Conservation (phyloP, 2,329 filamentous ascomycete genomes). For the Colletotrichum sansevieriae region DNA sequence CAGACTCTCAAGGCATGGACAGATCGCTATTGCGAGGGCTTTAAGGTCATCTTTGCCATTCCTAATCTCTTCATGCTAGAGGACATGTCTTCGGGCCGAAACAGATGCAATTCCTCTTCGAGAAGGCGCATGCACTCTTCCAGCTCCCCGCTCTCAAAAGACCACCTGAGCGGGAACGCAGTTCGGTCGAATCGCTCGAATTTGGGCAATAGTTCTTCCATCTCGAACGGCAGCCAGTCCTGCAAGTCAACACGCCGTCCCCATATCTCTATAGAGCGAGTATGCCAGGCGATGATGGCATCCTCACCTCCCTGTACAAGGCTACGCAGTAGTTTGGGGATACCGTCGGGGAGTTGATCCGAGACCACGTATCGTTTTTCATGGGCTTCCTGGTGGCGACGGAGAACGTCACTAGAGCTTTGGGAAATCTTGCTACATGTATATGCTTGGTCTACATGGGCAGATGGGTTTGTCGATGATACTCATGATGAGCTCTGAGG, state of each 20-base stretch:
- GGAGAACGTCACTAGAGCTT: slow-evolving; percentile 2
- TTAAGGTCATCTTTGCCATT: slow-evolving; percentile 15
- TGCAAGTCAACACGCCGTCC: slow-evolving; percentile 6
- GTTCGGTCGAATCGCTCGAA: not conserved
- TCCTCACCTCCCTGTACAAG: not conserved
- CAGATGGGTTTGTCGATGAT: slow-evolving; percentile 20
- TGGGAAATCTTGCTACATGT: slow-evolving; percentile 8
- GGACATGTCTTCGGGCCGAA: not conserved
- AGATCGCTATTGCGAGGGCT: slow-evolving; percentile 3
- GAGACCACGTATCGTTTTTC: slow-evolving; percentile 3
- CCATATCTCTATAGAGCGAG: slow-evolving; percentile 28
- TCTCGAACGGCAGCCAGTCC: slow-evolving; percentile 23
- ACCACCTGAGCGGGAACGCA: not conserved
- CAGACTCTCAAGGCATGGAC: slow-evolving; percentile 17
- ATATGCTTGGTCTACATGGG: slow-evolving; percentile 16
- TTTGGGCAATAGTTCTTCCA: not conserved
- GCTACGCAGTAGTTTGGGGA: slow-evolving; percentile 19
- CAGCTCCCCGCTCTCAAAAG: not conserved
- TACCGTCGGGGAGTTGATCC: slow-evolving; percentile 15
- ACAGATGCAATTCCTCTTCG: not conserved
- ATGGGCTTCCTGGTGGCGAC: slow-evolving; percentile 20
- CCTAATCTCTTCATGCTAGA: not conserved
- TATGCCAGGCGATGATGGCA: slow-evolving; percentile 15
- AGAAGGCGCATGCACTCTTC: slow-evolving; percentile 8
- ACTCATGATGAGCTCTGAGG: slow-evolving; percentile 18